Evolutionary conservation across 345 rosid genomes (phyloP), one percentile per base, ranked within the genome.

Genomic region (Dovyalis caffra): DNA sequence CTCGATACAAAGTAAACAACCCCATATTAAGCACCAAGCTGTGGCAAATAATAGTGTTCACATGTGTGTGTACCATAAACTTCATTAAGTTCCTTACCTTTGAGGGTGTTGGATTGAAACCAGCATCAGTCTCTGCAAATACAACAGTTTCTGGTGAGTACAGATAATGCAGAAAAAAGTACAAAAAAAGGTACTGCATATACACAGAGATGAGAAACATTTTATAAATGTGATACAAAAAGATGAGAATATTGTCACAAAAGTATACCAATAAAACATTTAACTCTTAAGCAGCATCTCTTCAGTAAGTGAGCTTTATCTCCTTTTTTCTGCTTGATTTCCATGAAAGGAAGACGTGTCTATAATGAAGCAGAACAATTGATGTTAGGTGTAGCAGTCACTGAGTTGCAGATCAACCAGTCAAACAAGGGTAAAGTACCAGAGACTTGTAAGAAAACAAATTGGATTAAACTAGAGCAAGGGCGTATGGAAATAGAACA

Each of bases 61-160:
- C 49, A 43, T 43, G 49, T 3, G 49, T 14, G 18, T 18, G 14
- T 43, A 5, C 49, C 14, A 18, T 43, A 43, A 1, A 43, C 49
- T 43, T 34, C 16, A 32, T 31, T 68, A 58, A 40, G 18, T 28
- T 31, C 51, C 77, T 76, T 82, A 87, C 95, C 88, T 92, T 92
- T 38, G 89, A 85, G 56, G 88, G 86, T 21, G 90, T 88, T 31
- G 95, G 95, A 80, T 75, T 87, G 69, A 90, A 92, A 35, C 95
- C 97, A 37, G 89, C 93, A 87, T 92, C 97, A 70, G 88, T 84
- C 23, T 92, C 95, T 90, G 88, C 83, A 79, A 79, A 61, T 64
- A 76, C 70, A 74, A 68, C 12, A 31, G 25, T 18, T 12, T 28
- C 61, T 20, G 37, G 63, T 76, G 5, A 75, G 5, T 43, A 69